Percentiles rank a stretch among this genome's conserved stretches.
Conservation (phyloP, 2,329 filamentous ascomycete species). For the Hansfordia pulvinata region DNA sequence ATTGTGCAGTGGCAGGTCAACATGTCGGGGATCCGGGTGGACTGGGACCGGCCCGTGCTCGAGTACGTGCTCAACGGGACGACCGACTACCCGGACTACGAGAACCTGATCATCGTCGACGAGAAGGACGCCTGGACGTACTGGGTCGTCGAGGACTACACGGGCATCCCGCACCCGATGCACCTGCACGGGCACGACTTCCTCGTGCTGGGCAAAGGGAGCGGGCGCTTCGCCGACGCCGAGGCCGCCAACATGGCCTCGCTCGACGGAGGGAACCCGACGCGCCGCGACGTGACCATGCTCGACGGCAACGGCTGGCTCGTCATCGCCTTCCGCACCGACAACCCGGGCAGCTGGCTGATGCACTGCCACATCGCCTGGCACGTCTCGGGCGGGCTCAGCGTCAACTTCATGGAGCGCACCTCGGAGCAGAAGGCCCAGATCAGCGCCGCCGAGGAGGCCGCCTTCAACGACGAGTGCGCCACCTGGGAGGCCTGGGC, state of each 20-base stretch:
- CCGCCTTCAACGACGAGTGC: too few species aligned
- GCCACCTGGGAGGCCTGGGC: too few species aligned
- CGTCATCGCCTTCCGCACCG: constrained; percentile 29
- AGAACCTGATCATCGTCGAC: constrained; percentile 10
- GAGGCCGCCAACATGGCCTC: constrained; percentile 9
- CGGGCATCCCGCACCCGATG: constrained; percentile 12
- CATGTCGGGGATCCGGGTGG: constrained; percentile 11
- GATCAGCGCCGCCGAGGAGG: constrained; percentile 38
- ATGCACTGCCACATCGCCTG: constrained; percentile 35
- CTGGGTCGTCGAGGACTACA: constrained; percentile 15
- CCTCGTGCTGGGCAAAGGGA: constrained; percentile 13
- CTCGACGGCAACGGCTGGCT: constrained; percentile 28
- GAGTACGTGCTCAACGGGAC: constrained; percentile 14
- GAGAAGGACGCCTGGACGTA: constrained; percentile 12
- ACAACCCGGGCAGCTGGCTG: constrained; percentile 35
- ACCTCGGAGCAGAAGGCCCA: constrained; percentile 41
- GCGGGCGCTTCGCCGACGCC: constrained; percentile 6
- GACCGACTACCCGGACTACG: constrained; percentile 9
- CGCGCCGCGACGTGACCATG: constrained; percentile 30
- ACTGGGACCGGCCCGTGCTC: constrained; percentile 19
- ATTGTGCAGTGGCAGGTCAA: constrained; percentile 10
- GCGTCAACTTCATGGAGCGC: constrained; percentile 36
- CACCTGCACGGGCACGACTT: constrained; percentile 21
- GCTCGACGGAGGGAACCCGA: constrained; percentile 24
- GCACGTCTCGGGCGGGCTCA: constrained; percentile 33